Base-by-base conservation (phyloP, 139 green algal genomes). In the Mesotaenium endlicherianum region DNA sequence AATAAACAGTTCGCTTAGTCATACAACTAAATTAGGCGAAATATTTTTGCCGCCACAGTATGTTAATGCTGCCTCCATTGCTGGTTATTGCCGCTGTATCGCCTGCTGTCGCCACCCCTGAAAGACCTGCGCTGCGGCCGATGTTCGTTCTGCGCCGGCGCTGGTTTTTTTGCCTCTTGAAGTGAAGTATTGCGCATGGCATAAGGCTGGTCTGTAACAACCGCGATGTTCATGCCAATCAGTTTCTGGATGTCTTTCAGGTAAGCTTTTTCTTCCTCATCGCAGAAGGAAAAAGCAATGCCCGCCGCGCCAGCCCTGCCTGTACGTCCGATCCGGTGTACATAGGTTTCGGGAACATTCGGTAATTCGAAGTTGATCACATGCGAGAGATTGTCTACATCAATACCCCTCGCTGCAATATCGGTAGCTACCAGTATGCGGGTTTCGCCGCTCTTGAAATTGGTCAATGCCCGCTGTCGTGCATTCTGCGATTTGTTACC, bases 281-380 rank as follows among this genome's bases (percentile, higher is more conserved):
- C 47, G 55, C 75, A 87, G 38, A 90, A 87, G 17, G 86, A 85
- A 30, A 50, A 16, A 50, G 47, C 92, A 47, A 97, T 94, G 40
- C 96, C 96, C 42, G 91, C 87, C 8, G 89, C 87, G 30, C 93
- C 91, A 67, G 97, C 89, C 0, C 95, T 91, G 1, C 95, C 95
- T 0, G 95, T 97, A 6, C 95, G 88, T 0, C 95, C 95, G 49
- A 97, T 93, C 0, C 94, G 86, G 91, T 98, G 95, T 17, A 97
- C 91, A 89, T 98, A 98, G 1, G 91, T 86, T 67, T 97, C 94
- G 17, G 96, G 57, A 41, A 77, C 89, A n/a, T 55, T 44, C 20
- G 95, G 94, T 38, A 90, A 85, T 71, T 90, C 86, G 58, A 67
- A 90, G 67, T 90, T 90, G 50, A 90, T 49, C 26, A 90, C 86